These are phyloP conservation scores for Saccharomycopsis hybrid DNA, from an alignment of 1,139 yeast genomes.

Conservation along the genomic window DNA sequence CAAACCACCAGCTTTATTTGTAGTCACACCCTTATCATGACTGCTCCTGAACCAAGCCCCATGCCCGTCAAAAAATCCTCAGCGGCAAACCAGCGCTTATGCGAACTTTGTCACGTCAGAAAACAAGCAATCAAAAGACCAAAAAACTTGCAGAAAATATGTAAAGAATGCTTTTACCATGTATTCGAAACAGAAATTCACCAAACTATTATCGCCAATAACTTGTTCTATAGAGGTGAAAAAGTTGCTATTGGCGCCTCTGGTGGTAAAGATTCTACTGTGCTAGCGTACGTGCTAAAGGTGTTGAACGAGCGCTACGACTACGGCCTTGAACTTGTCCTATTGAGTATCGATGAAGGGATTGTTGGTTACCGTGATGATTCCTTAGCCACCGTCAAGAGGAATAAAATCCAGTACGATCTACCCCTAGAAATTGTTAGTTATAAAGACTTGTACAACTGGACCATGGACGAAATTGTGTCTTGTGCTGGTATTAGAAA, in stretches of 20 bases:
- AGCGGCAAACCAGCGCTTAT: slow-evolving; percentile 29
- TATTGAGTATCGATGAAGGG: slow-evolving; percentile 92
- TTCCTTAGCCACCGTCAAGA: slow-evolving; percentile 90
- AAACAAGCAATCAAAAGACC: slow-evolving; percentile 91
- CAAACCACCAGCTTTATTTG: too few species aligned
- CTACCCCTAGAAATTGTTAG: slow-evolving; percentile 89
- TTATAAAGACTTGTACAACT: slow-evolving; percentile 78
- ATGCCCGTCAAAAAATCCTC: neutral
- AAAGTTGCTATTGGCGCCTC: slow-evolving; percentile 95
- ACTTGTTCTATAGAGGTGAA: slow-evolving; percentile 74
- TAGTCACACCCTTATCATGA: too few species aligned
- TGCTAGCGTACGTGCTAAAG: slow-evolving; percentile 81
- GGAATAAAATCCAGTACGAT: slow-evolving; percentile 82
- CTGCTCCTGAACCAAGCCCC: neutral
- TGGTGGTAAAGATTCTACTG: slow-evolving; percentile 98
- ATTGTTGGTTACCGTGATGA: slow-evolving; percentile 97
- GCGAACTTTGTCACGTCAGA: slow-evolving; percentile 81
- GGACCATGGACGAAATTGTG: slow-evolving; percentile 99
- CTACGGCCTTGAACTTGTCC: slow-evolving; percentile 76
- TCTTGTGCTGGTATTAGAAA: slow-evolving; percentile 91
- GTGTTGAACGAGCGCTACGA: slow-evolving; percentile 80
- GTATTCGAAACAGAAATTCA: slow-evolving; percentile 96
- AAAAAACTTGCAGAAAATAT: slow-evolving; percentile 83
- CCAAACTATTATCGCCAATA: slow-evolving; percentile 68
- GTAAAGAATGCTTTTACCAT: slow-evolving; percentile 82